phyloP scores from a whole-genome alignment of 768 basidiomycete species.

The Lactarius pseudohatsudake region DNA sequence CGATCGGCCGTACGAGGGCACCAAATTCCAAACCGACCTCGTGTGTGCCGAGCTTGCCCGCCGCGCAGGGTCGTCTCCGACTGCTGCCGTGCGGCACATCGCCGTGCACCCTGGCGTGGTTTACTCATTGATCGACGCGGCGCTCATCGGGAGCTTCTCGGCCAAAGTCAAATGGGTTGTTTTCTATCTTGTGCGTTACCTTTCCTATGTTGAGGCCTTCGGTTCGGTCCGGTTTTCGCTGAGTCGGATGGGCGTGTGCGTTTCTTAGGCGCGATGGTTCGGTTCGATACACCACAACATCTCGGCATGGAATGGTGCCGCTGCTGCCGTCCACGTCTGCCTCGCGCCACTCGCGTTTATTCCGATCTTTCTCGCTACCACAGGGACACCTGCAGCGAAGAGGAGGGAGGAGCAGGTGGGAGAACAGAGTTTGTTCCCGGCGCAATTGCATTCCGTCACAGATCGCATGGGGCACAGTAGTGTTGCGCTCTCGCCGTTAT shows the following conservation, averaged over 20 bases:
- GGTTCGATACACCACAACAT: constrained; percentile 72
- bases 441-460: constrained; percentile 56
- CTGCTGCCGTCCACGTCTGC: constrained; percentile 63
- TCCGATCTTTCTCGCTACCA: constrained; percentile 36
- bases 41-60: constrained; percentile 56
- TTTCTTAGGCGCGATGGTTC: constrained; percentile 59
- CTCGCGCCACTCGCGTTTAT: constrained; percentile 58
- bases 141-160: constrained; percentile 46
- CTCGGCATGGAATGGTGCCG: constrained; percentile 58
- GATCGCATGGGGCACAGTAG: constrained; percentile 54
- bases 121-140: constrained; percentile 57
- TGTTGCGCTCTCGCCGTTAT: constrained; percentile 50
- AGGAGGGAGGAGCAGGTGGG: constrained; percentile 20
- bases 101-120: constrained; percentile 69
- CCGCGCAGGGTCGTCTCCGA: constrained; percentile 34
- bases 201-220: constrained; percentile 5
- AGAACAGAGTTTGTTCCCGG: constrained; percentile 35
- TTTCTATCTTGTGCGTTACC: constrained; percentile 63
- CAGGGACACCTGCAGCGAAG: constrained; percentile 11
- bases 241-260: background rate
- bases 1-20: constrained; percentile 61
- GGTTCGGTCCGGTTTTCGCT: background rate
- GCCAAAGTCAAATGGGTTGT: constrained; percentile 49
- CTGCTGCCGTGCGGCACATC: constrained; percentile 50
- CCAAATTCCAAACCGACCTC: constrained; percentile 79